A percentile compares a stretch with the other conserved stretches of the same genome.
phyloP scores from a whole-genome alignment of 257 asterid species.

The Coffea eugenioides region DNA sequence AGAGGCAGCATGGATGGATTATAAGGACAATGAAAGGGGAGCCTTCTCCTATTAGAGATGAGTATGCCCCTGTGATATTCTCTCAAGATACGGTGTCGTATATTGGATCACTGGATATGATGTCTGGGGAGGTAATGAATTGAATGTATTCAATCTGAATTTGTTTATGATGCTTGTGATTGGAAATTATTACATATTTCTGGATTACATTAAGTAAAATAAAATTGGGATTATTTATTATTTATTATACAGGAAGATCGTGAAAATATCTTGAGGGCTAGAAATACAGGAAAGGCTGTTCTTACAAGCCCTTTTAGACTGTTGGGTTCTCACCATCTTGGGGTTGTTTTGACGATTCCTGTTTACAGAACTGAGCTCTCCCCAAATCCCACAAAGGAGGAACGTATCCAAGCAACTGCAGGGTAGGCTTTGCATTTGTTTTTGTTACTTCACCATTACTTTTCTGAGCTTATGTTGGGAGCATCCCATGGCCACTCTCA shows the following conservation, averaged over 20 bases:
- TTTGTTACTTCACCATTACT: slow-evolving; percentile 1
- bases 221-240: slow-evolving; percentile 9
- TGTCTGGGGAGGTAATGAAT: slow-evolving; percentile 86
- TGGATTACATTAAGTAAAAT: background rate
- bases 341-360: slow-evolving; percentile 92
- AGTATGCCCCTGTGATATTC: slow-evolving; percentile 87
- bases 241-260: slow-evolving; percentile 73
- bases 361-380: slow-evolving; percentile 78
- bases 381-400: slow-evolving; percentile 53
- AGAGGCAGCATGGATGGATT: slow-evolving; percentile 77
- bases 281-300: slow-evolving; percentile 90
- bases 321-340: slow-evolving; percentile 76
- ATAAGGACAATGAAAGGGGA: slow-evolving; percentile 81
- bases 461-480: background rate
- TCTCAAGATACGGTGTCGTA: slow-evolving; percentile 91
- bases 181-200: background rate
- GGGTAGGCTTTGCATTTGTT: slow-evolving; percentile 54
- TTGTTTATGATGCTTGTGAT: background rate
- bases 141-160: background rate
- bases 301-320: slow-evolving; percentile 86
- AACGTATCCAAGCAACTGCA: slow-evolving; percentile 70
- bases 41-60: slow-evolving; percentile 82
- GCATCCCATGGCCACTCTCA: background rate
- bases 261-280: slow-evolving; percentile 85
- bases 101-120: slow-evolving; percentile 85